These are phyloP conservation scores for Aphanoascus verrucosus DNA, from an alignment of 2,329 filamentous ascomycete genomes.

Conservation along the genomic window DNA sequence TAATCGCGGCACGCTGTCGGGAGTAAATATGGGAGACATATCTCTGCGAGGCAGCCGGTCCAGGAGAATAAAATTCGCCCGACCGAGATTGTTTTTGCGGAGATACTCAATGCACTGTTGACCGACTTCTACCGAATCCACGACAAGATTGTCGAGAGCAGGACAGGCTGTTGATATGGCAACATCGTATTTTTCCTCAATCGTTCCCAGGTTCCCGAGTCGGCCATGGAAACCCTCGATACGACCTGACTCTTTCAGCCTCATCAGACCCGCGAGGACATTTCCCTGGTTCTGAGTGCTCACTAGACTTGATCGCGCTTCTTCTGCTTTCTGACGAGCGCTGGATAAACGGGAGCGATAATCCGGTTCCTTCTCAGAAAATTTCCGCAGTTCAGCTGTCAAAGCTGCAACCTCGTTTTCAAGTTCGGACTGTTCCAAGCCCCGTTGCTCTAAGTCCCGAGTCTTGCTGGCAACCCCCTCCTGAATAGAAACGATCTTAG, in stretches of 20 bases:
- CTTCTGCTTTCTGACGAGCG: conserved; percentile 87
- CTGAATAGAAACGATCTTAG: conserved; percentile 64
- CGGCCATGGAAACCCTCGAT: conserved; percentile 96
- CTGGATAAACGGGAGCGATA: conserved; percentile 76
- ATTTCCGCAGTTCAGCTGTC: conserved; percentile 59
- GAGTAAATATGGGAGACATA: conserved; percentile 69
- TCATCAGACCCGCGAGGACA: conserved; percentile 82
- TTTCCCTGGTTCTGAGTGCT: conserved; percentile 88
- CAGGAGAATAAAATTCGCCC: conserved; percentile 93
- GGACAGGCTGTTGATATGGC: conserved; percentile 97
- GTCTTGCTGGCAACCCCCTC: conserved; percentile 60
- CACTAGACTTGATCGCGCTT: conserved; percentile 80
- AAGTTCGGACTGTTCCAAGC: conserved; percentile 58
- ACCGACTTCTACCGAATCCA: conserved; percentile 87
- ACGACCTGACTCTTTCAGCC: conserved; percentile 87
- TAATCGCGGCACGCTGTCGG: conserved; percentile 80
- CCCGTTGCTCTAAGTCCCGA: conserved; percentile 63
- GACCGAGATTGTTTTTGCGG: conserved; percentile 90
- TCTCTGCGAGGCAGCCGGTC: conserved; percentile 75
- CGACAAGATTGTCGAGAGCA: conserved; percentile 88
- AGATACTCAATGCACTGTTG: conserved; percentile 98
- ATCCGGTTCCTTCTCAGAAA: conserved; percentile 67
- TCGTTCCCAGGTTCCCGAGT: conserved; percentile 84
- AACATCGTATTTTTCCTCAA: conserved; percentile 88
- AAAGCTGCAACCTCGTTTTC: conserved; percentile 65